These are phyloP conservation scores for Entonaema liquescens DNA, from an alignment of 495 filamentous ascomycete species.

Conservation along the genomic window DNA sequence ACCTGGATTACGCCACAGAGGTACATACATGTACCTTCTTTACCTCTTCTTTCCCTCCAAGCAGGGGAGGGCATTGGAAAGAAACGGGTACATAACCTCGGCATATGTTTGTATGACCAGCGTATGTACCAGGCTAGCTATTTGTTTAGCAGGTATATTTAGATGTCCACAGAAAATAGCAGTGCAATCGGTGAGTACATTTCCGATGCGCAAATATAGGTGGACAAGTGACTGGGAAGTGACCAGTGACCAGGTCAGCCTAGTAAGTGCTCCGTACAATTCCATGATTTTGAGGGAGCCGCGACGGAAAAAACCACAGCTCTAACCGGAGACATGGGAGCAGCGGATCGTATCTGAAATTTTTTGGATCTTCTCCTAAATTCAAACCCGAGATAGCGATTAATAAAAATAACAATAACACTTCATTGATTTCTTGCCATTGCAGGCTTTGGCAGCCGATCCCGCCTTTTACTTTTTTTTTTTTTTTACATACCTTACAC, in stretches of 20 bases:
- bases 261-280: conserved; percentile 19
- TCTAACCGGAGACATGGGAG: conserved; percentile 41
- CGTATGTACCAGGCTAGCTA: conserved; percentile 1
- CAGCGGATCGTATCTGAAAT: conserved; percentile 25
- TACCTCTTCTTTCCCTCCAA: background rate
- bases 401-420: conserved; percentile 28
- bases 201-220: conserved; percentile 24
- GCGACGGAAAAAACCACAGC: conserved; percentile 23
- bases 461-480: too few relatives aligned
- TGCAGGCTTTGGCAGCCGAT: conserved; percentile 31
- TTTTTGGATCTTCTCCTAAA: conserved; percentile 29
- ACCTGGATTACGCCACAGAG: background rate
- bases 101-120: conserved; percentile 4
- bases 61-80: conserved; percentile 4
- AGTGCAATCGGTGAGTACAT: conserved; percentile 30
- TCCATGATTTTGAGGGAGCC: conserved; percentile 13
- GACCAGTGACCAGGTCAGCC: background rate
- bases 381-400: conserved; percentile 23
- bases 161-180: background rate
- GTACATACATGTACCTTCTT: conserved; percentile 2
- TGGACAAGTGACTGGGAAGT: too few relatives aligned
- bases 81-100: conserved; percentile 25
- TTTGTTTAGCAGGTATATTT: background rate
- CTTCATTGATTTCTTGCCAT: conserved; percentile 28
- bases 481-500: conserved; percentile 4